phyloP scores from a whole-genome alignment of 306 rosid genomes.

The Luffa aegyptiaca region DNA sequence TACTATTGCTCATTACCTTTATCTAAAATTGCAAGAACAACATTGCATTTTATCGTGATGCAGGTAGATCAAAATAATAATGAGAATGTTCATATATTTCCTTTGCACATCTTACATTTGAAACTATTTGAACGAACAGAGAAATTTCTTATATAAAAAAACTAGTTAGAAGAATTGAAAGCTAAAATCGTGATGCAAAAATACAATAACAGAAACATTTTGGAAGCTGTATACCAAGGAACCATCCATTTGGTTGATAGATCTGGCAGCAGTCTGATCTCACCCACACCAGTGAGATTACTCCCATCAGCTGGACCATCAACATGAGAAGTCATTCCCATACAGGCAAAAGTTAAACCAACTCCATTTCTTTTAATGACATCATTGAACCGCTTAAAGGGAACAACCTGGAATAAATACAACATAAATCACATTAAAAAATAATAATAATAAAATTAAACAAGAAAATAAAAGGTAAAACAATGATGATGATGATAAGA shows the following conservation, averaged over 20 bases:
- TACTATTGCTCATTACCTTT: background rate
- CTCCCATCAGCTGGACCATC: slow-evolving; percentile 67
- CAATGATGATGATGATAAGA: background rate
- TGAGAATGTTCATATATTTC: background rate
- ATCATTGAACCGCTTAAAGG: slow-evolving; percentile 54
- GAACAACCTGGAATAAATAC: slow-evolving; percentile 58
- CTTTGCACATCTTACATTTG: background rate
- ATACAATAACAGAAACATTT: background rate
- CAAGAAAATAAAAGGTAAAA: background rate
- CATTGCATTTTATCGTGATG: background rate
- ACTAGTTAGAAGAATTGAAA: background rate
- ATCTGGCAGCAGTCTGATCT: slow-evolving; percentile 79
- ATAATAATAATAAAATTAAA: background rate
- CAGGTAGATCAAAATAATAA: background rate
- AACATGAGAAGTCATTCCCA: slow-evolving; percentile 58
- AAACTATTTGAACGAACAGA: background rate
- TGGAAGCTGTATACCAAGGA: slow-evolving; percentile 56
- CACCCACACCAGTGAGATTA: slow-evolving; percentile 65
- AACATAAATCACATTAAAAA: slow-evolving; percentile 7
- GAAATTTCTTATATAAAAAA: background rate
- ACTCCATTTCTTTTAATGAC: slow-evolving; percentile 42
- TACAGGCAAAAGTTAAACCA: slow-evolving; percentile 50
- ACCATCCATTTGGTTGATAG: slow-evolving; percentile 55
- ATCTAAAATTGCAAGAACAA: background rate
- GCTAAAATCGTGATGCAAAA: background rate